Evolutionary conservation across 345 rosid genomes (phyloP).

Genomic region (Clausena lansium): DNA sequence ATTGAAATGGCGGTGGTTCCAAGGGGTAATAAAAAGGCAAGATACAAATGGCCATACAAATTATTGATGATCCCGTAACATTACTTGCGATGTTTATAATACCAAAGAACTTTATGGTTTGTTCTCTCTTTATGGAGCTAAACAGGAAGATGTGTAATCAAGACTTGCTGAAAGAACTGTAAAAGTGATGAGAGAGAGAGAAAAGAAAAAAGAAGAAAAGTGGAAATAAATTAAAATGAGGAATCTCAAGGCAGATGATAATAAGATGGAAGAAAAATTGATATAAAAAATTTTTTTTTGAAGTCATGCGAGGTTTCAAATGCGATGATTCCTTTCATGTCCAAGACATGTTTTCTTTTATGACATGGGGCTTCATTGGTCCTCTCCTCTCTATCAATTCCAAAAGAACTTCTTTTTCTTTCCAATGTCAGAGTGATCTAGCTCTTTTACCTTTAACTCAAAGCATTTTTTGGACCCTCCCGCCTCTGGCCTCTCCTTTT

Average conservation of each 20-base stretch:
- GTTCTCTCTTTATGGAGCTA: constrained; percentile 28
- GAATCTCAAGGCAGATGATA: constrained; percentile 25
- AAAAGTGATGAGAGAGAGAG: constrained; percentile 6
- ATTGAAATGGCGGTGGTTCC: constrained; percentile 26
- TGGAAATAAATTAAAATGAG: constrained; percentile 9
- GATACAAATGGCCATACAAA: background rate
- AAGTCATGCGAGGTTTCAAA: background rate
- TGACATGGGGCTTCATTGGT: constrained; percentile 19
- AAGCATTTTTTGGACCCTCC: constrained; percentile 25
- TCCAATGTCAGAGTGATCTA: constrained; percentile 16
- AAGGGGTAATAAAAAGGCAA: background rate
- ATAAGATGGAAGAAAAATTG: constrained; percentile 2
- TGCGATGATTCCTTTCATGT: constrained; percentile 19
- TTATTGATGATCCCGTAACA: background rate
- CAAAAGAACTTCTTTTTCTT: constrained; percentile 35
- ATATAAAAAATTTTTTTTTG: background rate
- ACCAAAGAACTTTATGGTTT: constrained; percentile 16
- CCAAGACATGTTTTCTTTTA: constrained; percentile 26
- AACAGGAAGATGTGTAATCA: constrained; percentile 15
- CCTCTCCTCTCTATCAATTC: constrained; percentile 20
- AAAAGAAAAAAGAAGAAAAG: background rate
- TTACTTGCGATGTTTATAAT: background rate
- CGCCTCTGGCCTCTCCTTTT: constrained; percentile 14
- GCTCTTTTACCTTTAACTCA: constrained; percentile 22
- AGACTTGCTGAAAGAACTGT: constrained; percentile 18